Percentiles rank a stretch among this genome's conserved stretches.
Evolutionary conservation across 2,329 filamentous ascomycete species (phyloP).

Genomic region (Pseudogymnoascus destructans): DNA sequence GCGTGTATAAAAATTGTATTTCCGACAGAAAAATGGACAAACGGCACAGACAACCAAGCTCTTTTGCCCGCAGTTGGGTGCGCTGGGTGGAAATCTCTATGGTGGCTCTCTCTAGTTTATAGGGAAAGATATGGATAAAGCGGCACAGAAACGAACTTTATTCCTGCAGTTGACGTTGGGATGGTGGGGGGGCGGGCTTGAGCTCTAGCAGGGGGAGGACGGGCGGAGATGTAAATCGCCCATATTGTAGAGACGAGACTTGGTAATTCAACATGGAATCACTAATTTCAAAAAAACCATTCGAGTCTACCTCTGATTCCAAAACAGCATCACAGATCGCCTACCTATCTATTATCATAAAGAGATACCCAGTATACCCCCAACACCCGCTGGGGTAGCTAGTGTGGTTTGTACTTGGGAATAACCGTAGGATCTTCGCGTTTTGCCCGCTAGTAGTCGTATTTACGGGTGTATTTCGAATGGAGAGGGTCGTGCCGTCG

Average conservation of each 20-base stretch:
- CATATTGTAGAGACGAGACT: neutral
- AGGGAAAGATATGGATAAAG: neutral
- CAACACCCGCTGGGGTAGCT: neutral
- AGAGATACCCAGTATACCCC: neutral
- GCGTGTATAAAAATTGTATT: neutral
- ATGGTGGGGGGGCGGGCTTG: neutral
- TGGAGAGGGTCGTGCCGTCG: no score
- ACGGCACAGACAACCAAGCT: neutral
- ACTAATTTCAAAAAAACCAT: neutral
- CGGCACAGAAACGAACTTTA: neutral
- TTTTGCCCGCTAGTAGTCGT: no score
- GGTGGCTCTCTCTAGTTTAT: no score
- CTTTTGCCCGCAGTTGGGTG: neutral
- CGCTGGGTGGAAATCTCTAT: no score
- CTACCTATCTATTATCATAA: neutral
- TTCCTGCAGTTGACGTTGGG: neutral
- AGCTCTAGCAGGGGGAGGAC: neutral
- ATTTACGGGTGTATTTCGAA: no score
- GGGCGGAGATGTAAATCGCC: no score
- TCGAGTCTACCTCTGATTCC: neutral
- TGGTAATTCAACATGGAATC: neutral
- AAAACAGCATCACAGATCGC: neutral
- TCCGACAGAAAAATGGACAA: neutral
- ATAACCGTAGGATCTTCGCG: no score
- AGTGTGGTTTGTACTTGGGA: neutral